phyloP scores from a whole-genome alignment of 352 stramenopile genomes.

The Elongisporangium undulatum region DNA sequence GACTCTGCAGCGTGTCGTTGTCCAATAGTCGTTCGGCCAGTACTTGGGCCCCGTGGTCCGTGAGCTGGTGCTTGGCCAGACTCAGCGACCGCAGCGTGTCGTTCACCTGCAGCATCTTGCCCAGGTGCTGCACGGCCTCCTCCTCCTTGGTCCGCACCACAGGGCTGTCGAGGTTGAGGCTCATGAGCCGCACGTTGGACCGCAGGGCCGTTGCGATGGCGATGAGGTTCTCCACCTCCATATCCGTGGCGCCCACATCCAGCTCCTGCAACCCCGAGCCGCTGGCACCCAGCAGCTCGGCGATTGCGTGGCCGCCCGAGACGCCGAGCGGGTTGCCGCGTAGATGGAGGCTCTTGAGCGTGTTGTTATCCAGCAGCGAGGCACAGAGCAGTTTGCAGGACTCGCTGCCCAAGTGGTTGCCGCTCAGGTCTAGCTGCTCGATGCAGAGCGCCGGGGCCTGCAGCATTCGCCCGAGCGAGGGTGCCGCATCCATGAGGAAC shows the following conservation, averaged over 20 bases:
- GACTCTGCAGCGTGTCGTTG: constrained; percentile 51
- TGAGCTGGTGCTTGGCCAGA: constrained; percentile 68
- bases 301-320: constrained; percentile 44
- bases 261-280: constrained; percentile 39
- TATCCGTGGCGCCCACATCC: constrained; percentile 46
- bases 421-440: constrained; percentile 45
- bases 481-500: constrained; percentile 39
- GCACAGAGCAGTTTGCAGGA: constrained; percentile 53
- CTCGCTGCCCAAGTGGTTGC: constrained; percentile 56
- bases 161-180: constrained; percentile 62
- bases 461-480: constrained; percentile 39
- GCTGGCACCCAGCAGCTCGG: constrained; percentile 28
- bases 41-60: constrained; percentile 60
- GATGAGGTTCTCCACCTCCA: constrained; percentile 63
- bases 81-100: constrained; percentile 45
- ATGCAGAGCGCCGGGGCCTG: constrained; percentile 51
- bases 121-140: constrained; percentile 64
- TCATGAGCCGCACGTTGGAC: constrained; percentile 25
- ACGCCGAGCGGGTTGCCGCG: constrained; percentile 47
- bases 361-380: constrained; percentile 29
- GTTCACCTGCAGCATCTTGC: constrained; percentile 78
- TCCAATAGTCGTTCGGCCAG: constrained; percentile 65
- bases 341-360: constrained; percentile 39
- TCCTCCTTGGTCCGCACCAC: constrained; percentile 56
- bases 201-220: constrained; percentile 53